Conservation (phyloP, 371 early-diverging fungal genomes). For the Nematocida sp. region DNA sequence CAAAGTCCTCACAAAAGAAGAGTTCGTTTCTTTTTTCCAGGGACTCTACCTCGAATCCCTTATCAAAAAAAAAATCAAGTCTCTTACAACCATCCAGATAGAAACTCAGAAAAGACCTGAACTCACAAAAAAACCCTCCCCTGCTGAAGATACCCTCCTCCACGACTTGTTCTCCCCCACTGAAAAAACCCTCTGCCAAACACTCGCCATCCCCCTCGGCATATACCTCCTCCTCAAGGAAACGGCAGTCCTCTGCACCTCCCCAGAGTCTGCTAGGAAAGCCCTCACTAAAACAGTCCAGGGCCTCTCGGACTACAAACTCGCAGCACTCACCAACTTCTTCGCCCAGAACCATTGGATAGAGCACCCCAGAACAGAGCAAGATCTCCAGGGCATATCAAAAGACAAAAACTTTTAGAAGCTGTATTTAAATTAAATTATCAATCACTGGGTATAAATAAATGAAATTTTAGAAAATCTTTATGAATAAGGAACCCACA, state of each 20-base stretch:
- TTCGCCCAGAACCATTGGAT: constrained; percentile 41
- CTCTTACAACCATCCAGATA: too few species aligned
- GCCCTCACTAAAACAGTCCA: constrained; percentile 25
- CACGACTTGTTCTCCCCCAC: neutral
- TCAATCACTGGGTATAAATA: constrained; percentile 17
- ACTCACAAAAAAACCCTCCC: neutral
- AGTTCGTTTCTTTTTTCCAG: constrained; percentile 17
- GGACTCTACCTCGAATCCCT: constrained; percentile 27
- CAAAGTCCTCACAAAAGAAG: constrained; percentile 27
- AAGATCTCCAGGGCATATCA: neutral
- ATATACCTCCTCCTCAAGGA: constrained; percentile 27
- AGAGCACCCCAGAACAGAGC: neutral
- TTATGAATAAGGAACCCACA: constrained; percentile 47
- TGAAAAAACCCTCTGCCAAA: constrained; percentile 22
- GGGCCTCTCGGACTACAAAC: constrained; percentile 37
- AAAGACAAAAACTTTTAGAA: neutral
- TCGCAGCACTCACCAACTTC: constrained; percentile 16
- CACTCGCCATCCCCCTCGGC: neutral
- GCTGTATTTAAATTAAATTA: constrained; percentile 35
- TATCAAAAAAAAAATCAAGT: constrained; percentile 25
- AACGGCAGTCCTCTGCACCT: constrained; percentile 9
- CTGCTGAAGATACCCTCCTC: neutral
- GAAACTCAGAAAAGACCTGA: too few species aligned
- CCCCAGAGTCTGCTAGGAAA: constrained; percentile 1
- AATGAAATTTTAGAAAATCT: constrained; percentile 40